Percentiles rank a stretch among this genome's conserved stretches.
These are phyloP conservation scores for Knoxia roxburghii DNA, from an alignment of 257 asterid species.

Conservation along the genomic window DNA sequence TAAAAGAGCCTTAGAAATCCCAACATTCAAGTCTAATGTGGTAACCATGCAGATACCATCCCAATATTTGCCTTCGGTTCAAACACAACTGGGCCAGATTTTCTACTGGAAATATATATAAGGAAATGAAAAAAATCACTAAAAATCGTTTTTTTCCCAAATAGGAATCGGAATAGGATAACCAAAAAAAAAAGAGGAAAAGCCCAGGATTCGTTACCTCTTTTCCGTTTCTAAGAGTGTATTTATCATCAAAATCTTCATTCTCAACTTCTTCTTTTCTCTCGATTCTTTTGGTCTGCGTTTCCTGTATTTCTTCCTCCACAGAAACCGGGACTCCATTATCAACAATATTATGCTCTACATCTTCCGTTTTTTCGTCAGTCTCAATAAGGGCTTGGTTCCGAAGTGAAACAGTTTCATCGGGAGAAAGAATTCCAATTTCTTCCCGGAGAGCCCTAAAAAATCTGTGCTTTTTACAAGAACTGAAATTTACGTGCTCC, in stretches of 20 bases:
- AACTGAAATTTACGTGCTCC: slow-evolving; percentile 10
- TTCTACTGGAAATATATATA: neutral
- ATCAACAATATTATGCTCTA: slow-evolving; percentile 3
- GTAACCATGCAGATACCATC: neutral
- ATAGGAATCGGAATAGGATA: neutral
- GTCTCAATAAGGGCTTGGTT: slow-evolving; percentile 24
- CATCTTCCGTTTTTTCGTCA: slow-evolving; percentile 19
- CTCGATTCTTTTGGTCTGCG: slow-evolving; percentile 22
- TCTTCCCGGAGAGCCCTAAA: slow-evolving; percentile 42
- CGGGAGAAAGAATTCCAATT: slow-evolving; percentile 49
- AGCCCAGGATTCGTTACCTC: slow-evolving; percentile 45
- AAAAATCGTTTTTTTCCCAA: neutral
- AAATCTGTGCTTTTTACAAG: neutral
- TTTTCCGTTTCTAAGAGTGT: slow-evolving; percentile 63
- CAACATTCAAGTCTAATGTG: too few species aligned
- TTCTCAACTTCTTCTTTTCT: slow-evolving; percentile 23
- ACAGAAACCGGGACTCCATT: slow-evolving; percentile 16
- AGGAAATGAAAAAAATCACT: neutral
- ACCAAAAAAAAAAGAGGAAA: neutral
- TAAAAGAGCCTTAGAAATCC: neutral
- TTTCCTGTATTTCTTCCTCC: slow-evolving; percentile 30
- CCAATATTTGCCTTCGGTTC: neutral
- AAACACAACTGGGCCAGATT: neutral
- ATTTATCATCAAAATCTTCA: slow-evolving; percentile 39
- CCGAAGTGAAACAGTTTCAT: slow-evolving; percentile 49